Evolutionary conservation across 768 basidiomycete genomes (phyloP).

Genomic region (Daedaleopsis sinensis): DNA sequence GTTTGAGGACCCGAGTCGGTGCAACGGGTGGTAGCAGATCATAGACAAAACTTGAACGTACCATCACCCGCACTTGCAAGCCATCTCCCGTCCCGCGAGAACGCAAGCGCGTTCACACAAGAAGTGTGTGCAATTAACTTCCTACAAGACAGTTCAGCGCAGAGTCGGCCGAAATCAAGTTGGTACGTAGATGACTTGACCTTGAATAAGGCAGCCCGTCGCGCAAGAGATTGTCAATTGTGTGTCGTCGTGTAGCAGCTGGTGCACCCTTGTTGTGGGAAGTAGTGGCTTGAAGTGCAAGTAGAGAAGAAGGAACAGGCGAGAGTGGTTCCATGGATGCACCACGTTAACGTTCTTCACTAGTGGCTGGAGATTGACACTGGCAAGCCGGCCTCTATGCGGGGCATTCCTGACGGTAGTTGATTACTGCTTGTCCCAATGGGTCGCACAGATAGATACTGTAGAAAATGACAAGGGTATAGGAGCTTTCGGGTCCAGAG

Average conservation of each 20-base stretch:
- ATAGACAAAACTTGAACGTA: conserved; percentile 14
- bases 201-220: conserved; percentile 30
- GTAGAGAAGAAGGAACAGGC: not conserved
- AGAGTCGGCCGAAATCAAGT: too few relatives aligned
- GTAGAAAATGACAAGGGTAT: too few relatives aligned
- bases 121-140: conserved; percentile 38
- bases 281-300: not conserved
- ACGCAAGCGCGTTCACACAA: conserved; percentile 40
- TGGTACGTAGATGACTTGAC: conserved; percentile 13
- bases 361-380: too few relatives aligned
- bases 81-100: conserved; percentile 41
- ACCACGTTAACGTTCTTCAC: too few relatives aligned
- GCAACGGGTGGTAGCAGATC: not conserved
- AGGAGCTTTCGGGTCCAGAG: too few relatives aligned
- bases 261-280: not conserved
- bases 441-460: too few relatives aligned
- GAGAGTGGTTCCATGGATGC: not conserved
- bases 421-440: too few relatives aligned
- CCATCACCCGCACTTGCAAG: conserved; percentile 44
- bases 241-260: not conserved
- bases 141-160: conserved; percentile 20
- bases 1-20: not conserved
- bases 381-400: too few relatives aligned
- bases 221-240: conserved; percentile 6
- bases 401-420: too few relatives aligned